These are phyloP conservation scores for Dentipellis sp. DNA, from an alignment of 768 basidiomycete genomes.

Conservation along the genomic window DNA sequence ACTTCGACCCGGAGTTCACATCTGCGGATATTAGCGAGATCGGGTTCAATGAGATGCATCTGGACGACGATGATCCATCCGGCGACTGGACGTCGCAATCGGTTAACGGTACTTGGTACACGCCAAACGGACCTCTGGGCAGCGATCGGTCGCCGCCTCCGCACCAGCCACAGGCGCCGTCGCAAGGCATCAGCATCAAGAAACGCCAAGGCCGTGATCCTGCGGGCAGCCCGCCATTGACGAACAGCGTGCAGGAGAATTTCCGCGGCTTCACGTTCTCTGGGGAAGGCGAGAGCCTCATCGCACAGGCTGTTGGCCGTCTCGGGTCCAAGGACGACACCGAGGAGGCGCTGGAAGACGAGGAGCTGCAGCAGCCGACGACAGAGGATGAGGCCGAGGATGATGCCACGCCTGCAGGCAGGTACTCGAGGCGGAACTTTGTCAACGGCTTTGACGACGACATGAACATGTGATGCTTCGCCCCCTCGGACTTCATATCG, in stretches of 20 bases:
- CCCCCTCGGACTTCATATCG: background rate
- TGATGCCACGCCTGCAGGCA: slow-evolving; percentile 49
- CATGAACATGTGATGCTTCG: slow-evolving; percentile 20
- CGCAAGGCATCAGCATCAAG: slow-evolving; percentile 9
- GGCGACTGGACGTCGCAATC: slow-evolving; percentile 50
- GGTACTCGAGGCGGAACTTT: slow-evolving; percentile 55
- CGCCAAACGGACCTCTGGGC: slow-evolving; percentile 73
- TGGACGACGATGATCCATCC: slow-evolving; percentile 51
- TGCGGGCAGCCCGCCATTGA: slow-evolving; percentile 50
- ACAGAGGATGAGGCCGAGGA: slow-evolving; percentile 78
- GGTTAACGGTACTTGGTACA: slow-evolving; percentile 34
- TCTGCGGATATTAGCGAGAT: slow-evolving; percentile 77
- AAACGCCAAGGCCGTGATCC: slow-evolving; percentile 25
- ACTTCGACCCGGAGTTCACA: slow-evolving; percentile 98
- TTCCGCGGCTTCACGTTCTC: slow-evolving; percentile 92
- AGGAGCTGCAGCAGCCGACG: slow-evolving; percentile 34
- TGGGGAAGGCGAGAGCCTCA: slow-evolving; percentile 55
- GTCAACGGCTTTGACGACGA: slow-evolving; percentile 25
- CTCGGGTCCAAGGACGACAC: slow-evolving; percentile 22
- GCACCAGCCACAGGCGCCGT: slow-evolving; percentile 7
- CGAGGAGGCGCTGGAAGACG: slow-evolving; percentile 20
- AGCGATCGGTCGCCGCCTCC: slow-evolving; percentile 18
- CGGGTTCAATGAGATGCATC: slow-evolving; percentile 34
- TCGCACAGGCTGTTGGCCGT: slow-evolving; percentile 31
- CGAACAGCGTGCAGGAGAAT: slow-evolving; percentile 91